phyloP scores from a whole-genome alignment of 768 basidiomycete genomes.

The Pilatotrama ljubarskyi region DNA sequence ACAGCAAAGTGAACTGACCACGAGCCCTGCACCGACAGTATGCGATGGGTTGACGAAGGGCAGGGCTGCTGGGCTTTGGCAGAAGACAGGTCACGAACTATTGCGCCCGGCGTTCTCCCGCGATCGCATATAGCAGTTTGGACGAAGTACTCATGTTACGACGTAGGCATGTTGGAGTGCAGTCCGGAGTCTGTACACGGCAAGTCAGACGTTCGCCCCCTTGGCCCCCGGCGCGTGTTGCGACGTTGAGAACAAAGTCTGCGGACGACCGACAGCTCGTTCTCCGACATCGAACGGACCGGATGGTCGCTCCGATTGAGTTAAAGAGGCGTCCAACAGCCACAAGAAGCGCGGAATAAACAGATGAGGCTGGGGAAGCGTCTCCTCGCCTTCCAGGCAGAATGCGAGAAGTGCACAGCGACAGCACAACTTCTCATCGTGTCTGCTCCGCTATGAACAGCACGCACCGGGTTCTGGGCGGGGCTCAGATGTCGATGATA shows the following conservation, averaged over 20 bases:
- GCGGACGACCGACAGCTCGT: neutral
- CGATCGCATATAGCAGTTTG: neutral
- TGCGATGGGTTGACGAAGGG: no score
- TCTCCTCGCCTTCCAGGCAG: neutral
- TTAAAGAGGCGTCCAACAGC: constrained; percentile 10
- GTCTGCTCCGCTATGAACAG: constrained; percentile 8
- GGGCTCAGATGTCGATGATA: neutral
- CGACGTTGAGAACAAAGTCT: neutral
- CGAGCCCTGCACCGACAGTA: no score
- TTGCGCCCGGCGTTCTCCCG: neutral
- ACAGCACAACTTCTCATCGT: constrained; percentile 5
- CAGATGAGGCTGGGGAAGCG: neutral
- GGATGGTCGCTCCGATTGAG: constrained; percentile 9
- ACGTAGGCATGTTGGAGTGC: neutral
- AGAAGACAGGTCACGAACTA: no score
- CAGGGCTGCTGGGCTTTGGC: no score
- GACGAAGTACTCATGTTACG: neutral
- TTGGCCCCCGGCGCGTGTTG: neutral
- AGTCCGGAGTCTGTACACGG: neutral
- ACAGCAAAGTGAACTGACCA: no score
- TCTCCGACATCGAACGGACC: constrained; percentile 7
- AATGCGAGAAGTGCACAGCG: constrained; percentile 7
- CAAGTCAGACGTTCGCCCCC: neutral
- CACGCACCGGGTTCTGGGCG: neutral
- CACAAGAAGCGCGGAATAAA: constrained; percentile 5